Percentiles rank a stretch among this genome's conserved stretches.
Conservation (phyloP, 805 yeast species). For the Zygosaccharomyces bisporus region DNA sequence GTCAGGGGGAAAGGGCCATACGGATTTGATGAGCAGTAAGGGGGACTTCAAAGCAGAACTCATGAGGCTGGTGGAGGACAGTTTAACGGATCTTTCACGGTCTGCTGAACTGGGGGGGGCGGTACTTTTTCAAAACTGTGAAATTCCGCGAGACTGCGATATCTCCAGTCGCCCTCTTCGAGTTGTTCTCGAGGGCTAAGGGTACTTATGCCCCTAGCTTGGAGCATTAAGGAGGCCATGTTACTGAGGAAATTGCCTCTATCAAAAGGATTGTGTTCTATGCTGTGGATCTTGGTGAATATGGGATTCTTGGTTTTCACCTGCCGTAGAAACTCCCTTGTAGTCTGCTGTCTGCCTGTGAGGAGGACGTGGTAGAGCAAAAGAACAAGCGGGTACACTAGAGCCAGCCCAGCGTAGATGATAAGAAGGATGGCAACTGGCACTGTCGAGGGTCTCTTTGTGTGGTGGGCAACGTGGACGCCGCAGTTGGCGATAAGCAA, state of each 20-base stretch:
- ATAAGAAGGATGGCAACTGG: slow-evolving; percentile 52
- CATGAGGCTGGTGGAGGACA: neutral
- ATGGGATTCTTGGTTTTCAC: slow-evolving; percentile 38
- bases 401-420: slow-evolving; percentile 43
- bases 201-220: slow-evolving; percentile 40
- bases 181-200: slow-evolving; percentile 35
- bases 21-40: neutral
- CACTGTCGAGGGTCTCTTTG: slow-evolving; percentile 12
- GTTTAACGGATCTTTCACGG: neutral
- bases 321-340: slow-evolving; percentile 64
- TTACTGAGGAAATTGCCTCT: slow-evolving; percentile 34
- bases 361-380: slow-evolving; percentile 52
- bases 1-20: neutral
- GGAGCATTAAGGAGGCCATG: slow-evolving; percentile 33
- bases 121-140: slow-evolving; percentile 18
- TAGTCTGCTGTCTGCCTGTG: slow-evolving; percentile 57
- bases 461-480: slow-evolving; percentile 23
- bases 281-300: slow-evolving; percentile 21
- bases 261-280: slow-evolving; percentile 39
- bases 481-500: slow-evolving; percentile 26
- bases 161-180: slow-evolving; percentile 40
- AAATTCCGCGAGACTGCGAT: slow-evolving; percentile 26
- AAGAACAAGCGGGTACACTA: slow-evolving; percentile 56
- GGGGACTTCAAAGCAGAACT: neutral
- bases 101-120: neutral